Evolutionary conservation across 208 protist species (phyloP).

Genomic region (Wallacemonas sp.): DNA sequence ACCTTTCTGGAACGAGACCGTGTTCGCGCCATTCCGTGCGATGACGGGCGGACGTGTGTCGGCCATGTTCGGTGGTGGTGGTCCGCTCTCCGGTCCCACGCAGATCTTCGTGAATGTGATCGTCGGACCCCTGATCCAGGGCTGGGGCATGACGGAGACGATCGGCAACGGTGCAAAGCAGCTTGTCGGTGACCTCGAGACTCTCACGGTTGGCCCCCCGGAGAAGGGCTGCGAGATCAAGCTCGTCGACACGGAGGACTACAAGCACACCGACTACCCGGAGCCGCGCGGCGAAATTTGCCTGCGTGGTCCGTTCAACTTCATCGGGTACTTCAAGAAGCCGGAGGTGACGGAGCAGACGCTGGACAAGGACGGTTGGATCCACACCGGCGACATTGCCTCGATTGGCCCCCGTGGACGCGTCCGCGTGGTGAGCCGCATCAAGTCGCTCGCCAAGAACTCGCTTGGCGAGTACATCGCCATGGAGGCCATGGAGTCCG

Average conservation of each 20-base stretch:
- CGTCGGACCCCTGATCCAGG: constrained; percentile 38
- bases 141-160: constrained; percentile 80
- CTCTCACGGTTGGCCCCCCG: constrained; percentile 20
- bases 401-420: constrained; percentile 25
- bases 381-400: constrained; percentile 63
- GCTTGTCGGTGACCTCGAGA: constrained; percentile 26
- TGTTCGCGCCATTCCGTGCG: constrained; percentile 40
- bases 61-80: constrained; percentile 54
- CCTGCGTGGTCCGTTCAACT: constrained; percentile 38
- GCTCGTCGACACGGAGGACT: constrained; percentile 70
- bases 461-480: constrained; percentile 68
- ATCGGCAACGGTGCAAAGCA: constrained; percentile 31
- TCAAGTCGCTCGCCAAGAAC: constrained; percentile 70
- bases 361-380: constrained; percentile 47
- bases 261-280: constrained; percentile 41
- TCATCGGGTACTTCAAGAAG: constrained; percentile 67
- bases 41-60: constrained; percentile 44
- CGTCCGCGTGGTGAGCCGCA: constrained; percentile 49
- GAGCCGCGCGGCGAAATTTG: constrained; percentile 49
- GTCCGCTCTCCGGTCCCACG: constrained; percentile 30
- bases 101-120: constrained; percentile 49
- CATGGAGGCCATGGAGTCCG: constrained; percentile 41
- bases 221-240: constrained; percentile 70
- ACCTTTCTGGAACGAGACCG: constrained; percentile 46
- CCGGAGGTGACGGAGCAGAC: constrained; percentile 41